Base-by-base conservation (phyloP, 345 rosid species). In the Mallotus nudiflorus region DNA sequence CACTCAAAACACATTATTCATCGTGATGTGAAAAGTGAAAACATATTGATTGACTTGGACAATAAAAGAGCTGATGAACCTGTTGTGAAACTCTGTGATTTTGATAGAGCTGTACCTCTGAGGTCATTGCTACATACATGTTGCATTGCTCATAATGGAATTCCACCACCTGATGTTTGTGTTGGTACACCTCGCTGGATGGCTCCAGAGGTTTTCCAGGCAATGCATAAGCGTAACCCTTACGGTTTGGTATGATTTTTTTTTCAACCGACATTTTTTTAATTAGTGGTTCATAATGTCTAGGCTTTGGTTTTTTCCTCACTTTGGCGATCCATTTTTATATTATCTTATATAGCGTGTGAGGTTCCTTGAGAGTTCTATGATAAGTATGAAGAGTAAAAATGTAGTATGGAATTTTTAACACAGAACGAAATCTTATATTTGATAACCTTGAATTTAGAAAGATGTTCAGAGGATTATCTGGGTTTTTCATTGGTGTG, bases 161-260 rank as follows among this genome's bases (percentile, higher is more conserved):
- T 89, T 68, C 91, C 90, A 57, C 93, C 96, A 70, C 91, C 97
- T 13, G 78, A 88, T 75, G 66, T 81, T 65, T 95, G 99, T 85
- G 98, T 95, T 50, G 99, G 99, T 76, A 95, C 98, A 5, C 98
- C 99, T 6, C 89, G 98, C 10, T 95, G 99, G 98, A 92, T 95
- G 97, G 97, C 98, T 66, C 99, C 99, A 11, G 99, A 95, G 80
- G 98, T 95, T 72, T 72, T 92, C 57, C 82, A 56, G 69, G 83
- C 98, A 59, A 89, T 89, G 97, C 83, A 86, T 66, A 81, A 90
- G 54, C 84, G 40, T 5, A 82, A 58, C 63, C 58, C 24, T 16
- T 95, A 92, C 50, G 97, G 99, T 70, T 79, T 95, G 83, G 99
- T 92, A 86, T 68, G 82, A 69, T 75, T 67, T 68, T 5, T 50